A percentile compares a stretch with the other conserved stretches of the same genome.
phyloP scores from a whole-genome alignment of 164 flowering plant genomes.

The Litsea cubeba region DNA sequence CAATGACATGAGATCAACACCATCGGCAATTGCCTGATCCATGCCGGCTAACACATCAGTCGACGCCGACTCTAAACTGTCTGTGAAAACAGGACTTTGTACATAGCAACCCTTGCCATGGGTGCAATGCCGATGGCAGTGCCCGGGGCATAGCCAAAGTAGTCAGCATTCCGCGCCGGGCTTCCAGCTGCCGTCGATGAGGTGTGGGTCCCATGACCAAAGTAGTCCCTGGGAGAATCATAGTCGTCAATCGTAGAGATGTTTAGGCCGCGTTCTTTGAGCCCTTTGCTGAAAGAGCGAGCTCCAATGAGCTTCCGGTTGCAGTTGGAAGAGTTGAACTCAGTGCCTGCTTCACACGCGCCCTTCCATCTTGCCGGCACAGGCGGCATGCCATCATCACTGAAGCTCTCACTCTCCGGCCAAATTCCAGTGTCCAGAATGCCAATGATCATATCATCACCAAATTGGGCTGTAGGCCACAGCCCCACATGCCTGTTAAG shows the following conservation, averaged over 20 bases:
- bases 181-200: slow-evolving; percentile 78
- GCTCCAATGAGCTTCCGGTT: slow-evolving; percentile 22
- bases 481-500: slow-evolving; percentile 5
- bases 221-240: slow-evolving; percentile 57
- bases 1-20: slow-evolving; percentile 18
- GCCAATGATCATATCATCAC: slow-evolving; percentile 14
- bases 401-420: slow-evolving; percentile 9
- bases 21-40: slow-evolving; percentile 22
- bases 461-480: slow-evolving; percentile 9
- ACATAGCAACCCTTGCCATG: slow-evolving; percentile 10
- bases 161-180: slow-evolving; percentile 40
- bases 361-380: slow-evolving; percentile 8
- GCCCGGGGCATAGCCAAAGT: slow-evolving; percentile 53
- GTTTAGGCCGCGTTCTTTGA: not conserved
- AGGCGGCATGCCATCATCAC: slow-evolving; percentile 5
- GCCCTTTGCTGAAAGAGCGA: slow-evolving; percentile 14
- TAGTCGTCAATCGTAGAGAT: slow-evolving; percentile 8
- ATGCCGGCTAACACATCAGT: slow-evolving; percentile 18
- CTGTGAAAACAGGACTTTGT: slow-evolving; percentile 11
- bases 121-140: slow-evolving; percentile 8
- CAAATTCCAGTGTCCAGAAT: slow-evolving; percentile 9
- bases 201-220: slow-evolving; percentile 92
- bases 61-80: not conserved
- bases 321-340: slow-evolving; percentile 16
- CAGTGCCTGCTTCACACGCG: slow-evolving; percentile 7